These are phyloP conservation scores for Turritis glabra DNA, from an alignment of 345 rosid genomes.

Conservation along the genomic window DNA sequence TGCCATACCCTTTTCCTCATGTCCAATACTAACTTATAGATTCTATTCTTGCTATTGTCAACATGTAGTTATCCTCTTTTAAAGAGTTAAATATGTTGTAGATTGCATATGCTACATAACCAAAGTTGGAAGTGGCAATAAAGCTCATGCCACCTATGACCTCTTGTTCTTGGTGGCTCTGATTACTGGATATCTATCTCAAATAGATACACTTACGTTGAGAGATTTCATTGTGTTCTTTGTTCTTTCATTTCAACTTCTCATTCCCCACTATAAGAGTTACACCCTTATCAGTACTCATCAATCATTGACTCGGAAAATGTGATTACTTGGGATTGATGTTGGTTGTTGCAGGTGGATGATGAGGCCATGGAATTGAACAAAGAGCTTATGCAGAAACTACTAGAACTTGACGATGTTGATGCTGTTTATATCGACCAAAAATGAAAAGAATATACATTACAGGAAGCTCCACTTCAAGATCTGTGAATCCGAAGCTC, in stretches of 20 bases:
- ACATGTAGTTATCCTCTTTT: neutral
- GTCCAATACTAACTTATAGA: neutral
- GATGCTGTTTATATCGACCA: constrained; percentile 90
- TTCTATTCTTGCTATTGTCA: neutral
- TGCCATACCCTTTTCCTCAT: neutral
- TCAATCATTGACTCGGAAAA: neutral
- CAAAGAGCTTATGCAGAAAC: constrained; percentile 74
- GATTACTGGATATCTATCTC: neutral
- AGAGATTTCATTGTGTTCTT: neutral
- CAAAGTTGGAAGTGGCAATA: neutral
- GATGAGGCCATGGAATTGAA: constrained; percentile 91
- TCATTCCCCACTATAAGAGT: neutral
- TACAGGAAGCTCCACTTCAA: constrained; percentile 7
- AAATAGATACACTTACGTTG: neutral
- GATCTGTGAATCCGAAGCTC: neutral
- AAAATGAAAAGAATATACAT: constrained; percentile 42
- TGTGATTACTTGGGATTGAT: neutral
- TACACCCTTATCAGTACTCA: neutral
- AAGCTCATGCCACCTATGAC: neutral
- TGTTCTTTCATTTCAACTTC: neutral
- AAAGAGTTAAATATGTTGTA: neutral
- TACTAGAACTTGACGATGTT: constrained; percentile 91
- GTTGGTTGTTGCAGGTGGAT: constrained; percentile 65
- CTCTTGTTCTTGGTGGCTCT: neutral
- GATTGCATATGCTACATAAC: neutral